Evolutionary conservation across 257 asterid genomes (phyloP).

Genomic region (Fraxinus excelsior): DNA sequence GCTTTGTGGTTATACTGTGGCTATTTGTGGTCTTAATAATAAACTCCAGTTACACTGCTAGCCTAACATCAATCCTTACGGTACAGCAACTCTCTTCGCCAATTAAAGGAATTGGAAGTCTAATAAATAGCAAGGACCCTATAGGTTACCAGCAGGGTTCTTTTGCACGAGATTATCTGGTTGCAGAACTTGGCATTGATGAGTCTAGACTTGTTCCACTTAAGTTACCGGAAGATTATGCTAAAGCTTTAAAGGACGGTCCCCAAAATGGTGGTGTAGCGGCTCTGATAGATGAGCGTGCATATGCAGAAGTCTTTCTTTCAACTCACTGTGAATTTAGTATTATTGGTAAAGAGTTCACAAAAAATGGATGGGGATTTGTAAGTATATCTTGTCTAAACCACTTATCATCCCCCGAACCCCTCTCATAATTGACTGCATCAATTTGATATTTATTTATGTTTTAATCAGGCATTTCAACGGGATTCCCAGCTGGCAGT

Average conservation of each 20-base stretch:
- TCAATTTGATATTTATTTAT: background rate
- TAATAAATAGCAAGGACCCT: constrained; percentile 36
- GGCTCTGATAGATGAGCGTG: constrained; percentile 60
- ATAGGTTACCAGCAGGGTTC: constrained; percentile 67
- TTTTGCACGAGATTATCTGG: constrained; percentile 55
- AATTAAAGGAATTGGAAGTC: constrained; percentile 55
- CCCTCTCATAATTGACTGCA: background rate
- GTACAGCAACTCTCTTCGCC: constrained; percentile 62
- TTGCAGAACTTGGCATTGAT: constrained; percentile 48
- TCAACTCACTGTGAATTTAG: constrained; percentile 53
- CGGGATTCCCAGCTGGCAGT: constrained; percentile 57
- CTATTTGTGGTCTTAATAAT: constrained; percentile 62
- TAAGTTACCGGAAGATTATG: constrained; percentile 58
- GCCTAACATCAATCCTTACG: constrained; percentile 69
- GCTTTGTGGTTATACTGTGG: constrained; percentile 54
- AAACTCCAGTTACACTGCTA: constrained; percentile 67
- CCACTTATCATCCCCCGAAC: background rate
- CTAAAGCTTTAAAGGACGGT: constrained; percentile 46
- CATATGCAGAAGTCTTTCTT: constrained; percentile 61
- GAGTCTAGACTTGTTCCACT: constrained; percentile 61
- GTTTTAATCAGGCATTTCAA: constrained; percentile 46
- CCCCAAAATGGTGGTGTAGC: constrained; percentile 59
- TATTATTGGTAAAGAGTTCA: constrained; percentile 61
- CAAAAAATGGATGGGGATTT: constrained; percentile 71
- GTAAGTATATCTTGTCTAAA: constrained; percentile 39